Percentiles rank a stretch among this genome's conserved stretches.
Evolutionary conservation across 192 early-diverging fungal species (phyloP).

Genomic region (Entophlyctis helioformis): DNA sequence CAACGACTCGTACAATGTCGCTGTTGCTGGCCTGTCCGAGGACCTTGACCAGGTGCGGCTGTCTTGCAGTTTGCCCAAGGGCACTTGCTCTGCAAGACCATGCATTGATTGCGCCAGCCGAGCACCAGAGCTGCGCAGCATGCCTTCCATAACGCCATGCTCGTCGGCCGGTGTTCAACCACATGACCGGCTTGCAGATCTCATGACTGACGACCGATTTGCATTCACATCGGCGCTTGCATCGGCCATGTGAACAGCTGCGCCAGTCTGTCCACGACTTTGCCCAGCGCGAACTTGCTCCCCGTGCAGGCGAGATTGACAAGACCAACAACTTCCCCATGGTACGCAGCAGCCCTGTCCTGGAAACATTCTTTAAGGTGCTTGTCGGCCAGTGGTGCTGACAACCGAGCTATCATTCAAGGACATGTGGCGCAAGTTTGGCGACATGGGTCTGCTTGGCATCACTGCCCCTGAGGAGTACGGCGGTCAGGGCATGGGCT

Average conservation of each 20-base stretch:
- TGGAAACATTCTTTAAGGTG: not conserved
- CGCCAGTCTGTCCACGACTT: slow-evolving; percentile 62
- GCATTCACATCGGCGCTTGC: too few relatives aligned
- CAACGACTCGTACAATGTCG: slow-evolving; percentile 56
- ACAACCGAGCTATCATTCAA: slow-evolving; percentile 5
- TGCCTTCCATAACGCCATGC: not conserved
- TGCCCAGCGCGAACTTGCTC: slow-evolving; percentile 69
- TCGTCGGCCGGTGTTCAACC: not conserved
- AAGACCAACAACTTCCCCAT: slow-evolving; percentile 76
- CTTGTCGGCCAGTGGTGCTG: too few relatives aligned
- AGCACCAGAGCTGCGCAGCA: not conserved
- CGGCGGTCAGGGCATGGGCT: slow-evolving; percentile 81
- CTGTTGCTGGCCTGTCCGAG: slow-evolving; percentile 62
- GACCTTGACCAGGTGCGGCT: slow-evolving; percentile 61
- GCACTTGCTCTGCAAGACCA: too few relatives aligned
- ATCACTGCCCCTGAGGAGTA: slow-evolving; percentile 80
- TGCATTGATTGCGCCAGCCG: too few relatives aligned
- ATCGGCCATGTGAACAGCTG: slow-evolving; percentile 42
- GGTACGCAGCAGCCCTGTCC: slow-evolving; percentile 17
- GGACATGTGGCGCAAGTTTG: slow-evolving; percentile 96
- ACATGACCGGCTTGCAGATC: too few relatives aligned
- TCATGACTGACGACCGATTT: too few relatives aligned
- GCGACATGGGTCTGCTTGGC: slow-evolving; percentile 88
- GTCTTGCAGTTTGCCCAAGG: too few relatives aligned
- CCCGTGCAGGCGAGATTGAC: slow-evolving; percentile 72